These are phyloP conservation scores for Aegilops umbellulata DNA, from an alignment of 176 grass and related monocot genomes.

Conservation along the genomic window DNA sequence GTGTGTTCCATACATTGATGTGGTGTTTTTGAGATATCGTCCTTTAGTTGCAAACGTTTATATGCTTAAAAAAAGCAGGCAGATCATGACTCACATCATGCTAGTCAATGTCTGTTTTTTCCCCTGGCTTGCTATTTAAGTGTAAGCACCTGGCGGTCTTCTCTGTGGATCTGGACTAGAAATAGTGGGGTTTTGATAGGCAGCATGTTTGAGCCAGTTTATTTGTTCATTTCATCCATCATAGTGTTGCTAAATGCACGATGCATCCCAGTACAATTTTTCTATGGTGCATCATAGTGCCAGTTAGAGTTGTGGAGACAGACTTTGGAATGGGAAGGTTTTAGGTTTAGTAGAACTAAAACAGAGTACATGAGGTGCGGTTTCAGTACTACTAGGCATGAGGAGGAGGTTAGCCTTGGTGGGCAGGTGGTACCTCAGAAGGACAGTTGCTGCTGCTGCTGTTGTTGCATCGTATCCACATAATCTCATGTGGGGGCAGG, in stretches of 20 bases:
- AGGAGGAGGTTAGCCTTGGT: too few relatives aligned
- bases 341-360: too few relatives aligned
- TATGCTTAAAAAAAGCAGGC: not conserved
- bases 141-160: not conserved
- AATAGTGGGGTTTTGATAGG: not conserved
- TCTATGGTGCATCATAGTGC: not conserved
- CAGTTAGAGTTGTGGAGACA: too few relatives aligned
- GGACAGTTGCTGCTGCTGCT: too few relatives aligned
- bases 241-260: not conserved
- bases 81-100: not conserved
- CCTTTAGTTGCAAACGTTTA: not conserved
- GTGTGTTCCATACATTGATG: not conserved
- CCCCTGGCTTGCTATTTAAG: not conserved
- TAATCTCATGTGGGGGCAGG: not conserved
- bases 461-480: not conserved
- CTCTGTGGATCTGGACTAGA: not conserved
- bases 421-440: too few relatives aligned
- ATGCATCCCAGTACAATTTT: not conserved
- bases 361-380: too few relatives aligned
- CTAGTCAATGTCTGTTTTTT: not conserved
- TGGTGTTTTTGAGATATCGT: not conserved
- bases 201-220: not conserved
- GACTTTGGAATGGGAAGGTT: too few relatives aligned
- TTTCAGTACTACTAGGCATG: too few relatives aligned
- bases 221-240: not conserved